Conservation (phyloP, 441 rosid genomes). For the Mallotus japonicus region DNA sequence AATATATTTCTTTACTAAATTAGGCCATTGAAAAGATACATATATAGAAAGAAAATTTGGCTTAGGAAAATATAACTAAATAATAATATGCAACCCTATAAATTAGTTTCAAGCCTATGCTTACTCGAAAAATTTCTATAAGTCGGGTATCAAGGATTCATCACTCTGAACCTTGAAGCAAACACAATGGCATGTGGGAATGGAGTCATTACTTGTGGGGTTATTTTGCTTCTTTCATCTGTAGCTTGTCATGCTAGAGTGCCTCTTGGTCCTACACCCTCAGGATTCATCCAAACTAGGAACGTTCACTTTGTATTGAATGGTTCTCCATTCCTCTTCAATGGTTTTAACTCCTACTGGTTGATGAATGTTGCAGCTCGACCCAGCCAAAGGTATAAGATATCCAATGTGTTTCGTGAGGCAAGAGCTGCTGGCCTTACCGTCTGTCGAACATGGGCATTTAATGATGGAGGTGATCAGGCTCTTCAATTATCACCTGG, state of each 20-base stretch:
- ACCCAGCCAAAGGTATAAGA: slow-evolving; percentile 50
- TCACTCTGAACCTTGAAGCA: too few species aligned
- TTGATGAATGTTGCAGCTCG: slow-evolving; percentile 67
- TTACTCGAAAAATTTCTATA: too few species aligned
- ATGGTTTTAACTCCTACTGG: slow-evolving; percentile 84
- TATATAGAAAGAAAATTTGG: too few species aligned
- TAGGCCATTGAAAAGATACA: too few species aligned
- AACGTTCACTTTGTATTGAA: slow-evolving; percentile 57
- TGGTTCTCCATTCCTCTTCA: too few species aligned
- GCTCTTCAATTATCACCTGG: slow-evolving; percentile 59
- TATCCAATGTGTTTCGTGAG: slow-evolving; percentile 55
- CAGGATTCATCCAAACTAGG: slow-evolving; percentile 49
- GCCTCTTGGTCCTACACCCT: neutral
- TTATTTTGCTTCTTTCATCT: slow-evolving; percentile 10
- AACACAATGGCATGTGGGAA: too few species aligned
- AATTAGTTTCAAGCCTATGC: too few species aligned
- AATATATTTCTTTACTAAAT: too few species aligned
- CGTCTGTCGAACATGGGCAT: slow-evolving; percentile 58
- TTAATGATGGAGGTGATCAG: slow-evolving; percentile 47
- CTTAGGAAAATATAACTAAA: too few species aligned
- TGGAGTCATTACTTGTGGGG: neutral
- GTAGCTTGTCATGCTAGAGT: slow-evolving; percentile 7
- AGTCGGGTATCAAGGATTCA: too few species aligned
- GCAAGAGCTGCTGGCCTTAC: slow-evolving; percentile 57
- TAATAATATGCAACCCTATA: too few species aligned